Evolutionary conservation across 2,329 filamentous ascomycete species (phyloP).

Genomic region (Nothophaeocryptopus gaeumannii): DNA sequence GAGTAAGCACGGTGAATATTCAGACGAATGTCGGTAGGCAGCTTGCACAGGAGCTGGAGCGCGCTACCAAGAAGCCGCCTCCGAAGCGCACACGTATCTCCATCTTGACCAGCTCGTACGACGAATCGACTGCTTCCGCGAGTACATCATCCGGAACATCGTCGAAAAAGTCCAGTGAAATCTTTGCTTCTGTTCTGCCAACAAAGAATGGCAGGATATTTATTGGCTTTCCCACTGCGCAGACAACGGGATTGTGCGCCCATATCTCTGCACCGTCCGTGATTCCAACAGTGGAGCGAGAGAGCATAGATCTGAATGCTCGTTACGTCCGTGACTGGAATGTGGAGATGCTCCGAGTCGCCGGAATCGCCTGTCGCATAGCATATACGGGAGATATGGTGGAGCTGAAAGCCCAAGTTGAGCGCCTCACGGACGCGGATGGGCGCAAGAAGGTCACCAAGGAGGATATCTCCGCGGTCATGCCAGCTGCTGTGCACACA

Average conservation of each 20-base stretch:
- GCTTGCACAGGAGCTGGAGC: constrained; percentile 82
- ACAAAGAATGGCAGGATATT: constrained; percentile 89
- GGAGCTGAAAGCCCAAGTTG: constrained; percentile 59
- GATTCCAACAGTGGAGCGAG: constrained; percentile 94
- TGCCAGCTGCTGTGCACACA: constrained; percentile 77
- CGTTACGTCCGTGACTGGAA: constrained; percentile 96
- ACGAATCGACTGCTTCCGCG: constrained; percentile 69
- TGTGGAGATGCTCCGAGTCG: constrained; percentile 82
- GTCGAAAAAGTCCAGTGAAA: constrained; percentile 62
- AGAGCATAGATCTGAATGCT: constrained; percentile 94
- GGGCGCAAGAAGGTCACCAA: constrained; percentile 52
- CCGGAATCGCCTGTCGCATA: constrained; percentile 84
- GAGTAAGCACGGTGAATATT: constrained; percentile 80
- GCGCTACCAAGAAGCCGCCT: constrained; percentile 95
- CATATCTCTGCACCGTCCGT: constrained; percentile 95
- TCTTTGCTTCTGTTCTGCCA: constrained; percentile 87
- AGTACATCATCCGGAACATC: constrained; percentile 49
- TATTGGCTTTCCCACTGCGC: constrained; percentile 95
- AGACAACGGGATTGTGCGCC: constrained; percentile 89
- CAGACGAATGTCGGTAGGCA: constrained; percentile 68
- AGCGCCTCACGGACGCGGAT: constrained; percentile 36
- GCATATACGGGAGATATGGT: constrained; percentile 86
- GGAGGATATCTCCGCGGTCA: constrained; percentile 63
- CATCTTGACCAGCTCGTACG: constrained; percentile 86
- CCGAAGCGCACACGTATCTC: constrained; percentile 83